These are phyloP conservation scores for Cyberlindnera amylophila DNA, from an alignment of 805 yeast species.

Conservation along the genomic window DNA sequence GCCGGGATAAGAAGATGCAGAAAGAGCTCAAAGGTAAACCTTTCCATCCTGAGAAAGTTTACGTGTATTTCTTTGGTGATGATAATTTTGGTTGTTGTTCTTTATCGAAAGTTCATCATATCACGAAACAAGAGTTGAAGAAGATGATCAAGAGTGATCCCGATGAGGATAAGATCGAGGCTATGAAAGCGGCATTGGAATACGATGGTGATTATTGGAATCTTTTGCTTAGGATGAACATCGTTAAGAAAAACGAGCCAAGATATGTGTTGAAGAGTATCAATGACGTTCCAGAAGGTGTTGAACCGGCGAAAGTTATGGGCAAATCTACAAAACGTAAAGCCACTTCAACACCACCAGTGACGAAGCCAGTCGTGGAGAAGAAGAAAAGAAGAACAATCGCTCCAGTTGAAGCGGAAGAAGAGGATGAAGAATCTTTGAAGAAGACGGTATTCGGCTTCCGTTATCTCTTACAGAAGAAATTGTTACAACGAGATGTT, in stretches of 20 bases:
- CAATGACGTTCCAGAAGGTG: not conserved
- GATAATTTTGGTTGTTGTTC: not conserved
- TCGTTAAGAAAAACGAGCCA: not conserved
- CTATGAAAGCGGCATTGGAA: not conserved
- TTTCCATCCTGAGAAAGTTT: not conserved
- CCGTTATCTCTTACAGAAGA: constrained; percentile 45
- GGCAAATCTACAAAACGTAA: not conserved
- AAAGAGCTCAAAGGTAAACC: not conserved
- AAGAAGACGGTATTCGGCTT: constrained; percentile 25
- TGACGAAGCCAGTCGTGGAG: not conserved
- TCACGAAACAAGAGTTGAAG: not conserved
- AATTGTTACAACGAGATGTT: constrained; percentile 41
- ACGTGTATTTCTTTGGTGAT: constrained; percentile 12
- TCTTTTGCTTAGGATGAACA: not conserved
- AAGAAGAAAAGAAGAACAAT: not conserved
- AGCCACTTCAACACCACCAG: not conserved
- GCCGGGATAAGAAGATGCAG: not conserved
- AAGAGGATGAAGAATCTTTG: constrained; percentile 5
- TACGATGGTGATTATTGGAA: constrained; percentile 5
- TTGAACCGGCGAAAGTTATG: not conserved
- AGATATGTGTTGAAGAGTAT: not conserved
- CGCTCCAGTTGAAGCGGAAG: not conserved
- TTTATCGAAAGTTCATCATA: not conserved
- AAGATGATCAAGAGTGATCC: not conserved
- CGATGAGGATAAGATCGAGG: not conserved